These are phyloP conservation scores for Calonectria hawksworthii DNA, from an alignment of 2,329 filamentous ascomycete genomes.

Conservation along the genomic window DNA sequence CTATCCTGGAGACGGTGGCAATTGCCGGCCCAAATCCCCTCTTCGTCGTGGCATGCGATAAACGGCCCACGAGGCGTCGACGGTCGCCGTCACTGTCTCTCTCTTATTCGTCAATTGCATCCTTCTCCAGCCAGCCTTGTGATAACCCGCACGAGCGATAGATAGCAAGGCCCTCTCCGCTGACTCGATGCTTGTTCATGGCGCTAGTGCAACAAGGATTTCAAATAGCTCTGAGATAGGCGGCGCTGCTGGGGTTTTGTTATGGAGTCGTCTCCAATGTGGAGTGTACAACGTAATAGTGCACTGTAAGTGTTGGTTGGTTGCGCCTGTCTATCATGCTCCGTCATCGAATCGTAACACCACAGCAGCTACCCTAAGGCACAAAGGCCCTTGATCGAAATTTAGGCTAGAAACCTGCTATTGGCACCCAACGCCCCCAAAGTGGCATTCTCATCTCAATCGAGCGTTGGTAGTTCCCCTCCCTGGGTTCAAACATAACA, in stretches of 20 bases:
- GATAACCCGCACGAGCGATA: background rate
- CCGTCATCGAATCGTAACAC: background rate
- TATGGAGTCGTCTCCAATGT: background rate
- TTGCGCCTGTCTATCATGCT: too few species aligned
- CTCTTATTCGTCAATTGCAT: background rate
- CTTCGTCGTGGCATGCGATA: background rate
- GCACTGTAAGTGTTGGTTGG: background rate
- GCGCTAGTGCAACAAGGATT: background rate
- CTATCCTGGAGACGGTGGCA: background rate
- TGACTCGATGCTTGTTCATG: background rate
- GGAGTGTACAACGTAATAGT: background rate
- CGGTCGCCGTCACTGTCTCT: background rate
- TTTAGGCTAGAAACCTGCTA: background rate
- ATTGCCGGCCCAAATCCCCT: constrained; percentile 2
- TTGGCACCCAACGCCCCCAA: background rate
- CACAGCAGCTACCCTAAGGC: background rate
- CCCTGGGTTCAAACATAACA: background rate
- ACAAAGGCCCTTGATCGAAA: background rate
- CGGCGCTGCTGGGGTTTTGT: background rate
- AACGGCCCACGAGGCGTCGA: constrained; percentile 1
- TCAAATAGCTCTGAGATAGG: background rate
- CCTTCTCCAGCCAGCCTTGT: background rate
- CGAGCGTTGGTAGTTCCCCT: background rate
- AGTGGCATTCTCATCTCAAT: background rate
- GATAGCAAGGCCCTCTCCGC: background rate